A percentile compares a stretch with the other conserved stretches of the same genome.
These are phyloP conservation scores for Trichoderma oligosporum DNA, from an alignment of 2,329 filamentous ascomycete genomes.

Conservation along the genomic window DNA sequence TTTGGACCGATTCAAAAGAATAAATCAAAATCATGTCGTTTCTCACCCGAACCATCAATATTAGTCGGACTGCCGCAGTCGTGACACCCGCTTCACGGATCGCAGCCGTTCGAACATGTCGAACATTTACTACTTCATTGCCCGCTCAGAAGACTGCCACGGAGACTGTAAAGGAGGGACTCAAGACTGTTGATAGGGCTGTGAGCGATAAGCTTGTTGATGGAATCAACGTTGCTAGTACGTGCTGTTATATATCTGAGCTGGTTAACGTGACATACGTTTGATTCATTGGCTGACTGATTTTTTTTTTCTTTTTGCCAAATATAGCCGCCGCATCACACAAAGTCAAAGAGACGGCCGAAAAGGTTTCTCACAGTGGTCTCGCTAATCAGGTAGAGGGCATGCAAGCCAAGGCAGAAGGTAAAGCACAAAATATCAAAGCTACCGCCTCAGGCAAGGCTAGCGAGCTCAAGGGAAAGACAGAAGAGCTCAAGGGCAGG, in stretches of 20 bases:
- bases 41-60: slow-evolving; percentile 15
- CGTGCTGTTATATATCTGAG: slow-evolving; percentile 26
- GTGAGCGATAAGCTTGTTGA: slow-evolving; percentile 60
- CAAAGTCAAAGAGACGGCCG: slow-evolving; percentile 47
- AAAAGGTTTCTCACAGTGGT: slow-evolving; percentile 34
- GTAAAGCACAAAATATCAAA: slow-evolving; percentile 31
- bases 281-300: not conserved
- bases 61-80: not conserved
- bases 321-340: slow-evolving; percentile 37
- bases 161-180: slow-evolving; percentile 55
- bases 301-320: too few species aligned
- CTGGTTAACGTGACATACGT: too few species aligned
- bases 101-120: slow-evolving; percentile 39
- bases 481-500: slow-evolving; percentile 39
- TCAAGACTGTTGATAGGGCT: slow-evolving; percentile 56
- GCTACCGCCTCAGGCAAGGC: slow-evolving; percentile 38
- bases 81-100: slow-evolving; percentile 35
- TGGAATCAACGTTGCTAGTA: slow-evolving; percentile 57
- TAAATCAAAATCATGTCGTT: slow-evolving; percentile 16
- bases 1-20: not conserved
- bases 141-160: slow-evolving; percentile 46
- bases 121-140: slow-evolving; percentile 49
- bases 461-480: slow-evolving; percentile 33
- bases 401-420: slow-evolving; percentile 36
- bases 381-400: slow-evolving; percentile 35